These are phyloP conservation scores for Tricholomella constricta DNA, from an alignment of 768 basidiomycete genomes.

Conservation along the genomic window DNA sequence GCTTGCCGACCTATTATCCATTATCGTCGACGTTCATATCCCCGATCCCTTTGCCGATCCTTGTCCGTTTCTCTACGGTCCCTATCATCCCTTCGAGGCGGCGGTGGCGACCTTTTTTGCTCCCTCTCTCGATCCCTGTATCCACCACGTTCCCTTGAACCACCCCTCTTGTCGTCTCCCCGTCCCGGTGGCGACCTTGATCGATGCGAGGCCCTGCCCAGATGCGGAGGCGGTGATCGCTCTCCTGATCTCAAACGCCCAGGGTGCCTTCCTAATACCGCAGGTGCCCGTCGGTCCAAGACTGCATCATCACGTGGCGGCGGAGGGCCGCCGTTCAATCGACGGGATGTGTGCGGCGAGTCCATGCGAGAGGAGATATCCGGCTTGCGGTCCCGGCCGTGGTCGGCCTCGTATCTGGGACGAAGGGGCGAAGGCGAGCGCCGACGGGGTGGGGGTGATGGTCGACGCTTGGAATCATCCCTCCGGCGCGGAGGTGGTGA, in stretches of 20 bases:
- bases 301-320: slow-evolving; percentile 6
- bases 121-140: not conserved
- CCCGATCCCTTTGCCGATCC: slow-evolving; percentile 17
- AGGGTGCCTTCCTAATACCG: not conserved
- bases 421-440: slow-evolving; percentile 12
- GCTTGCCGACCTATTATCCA: not conserved
- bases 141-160: slow-evolving; percentile 15
- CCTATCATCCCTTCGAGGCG: slow-evolving; percentile 10
- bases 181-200: slow-evolving; percentile 23
- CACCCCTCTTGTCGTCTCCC: slow-evolving; percentile 12
- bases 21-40: slow-evolving; percentile 19
- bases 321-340: slow-evolving; percentile 4
- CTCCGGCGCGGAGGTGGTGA: slow-evolving; percentile 13
- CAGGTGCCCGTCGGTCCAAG: slow-evolving; percentile 10
- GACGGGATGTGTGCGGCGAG: slow-evolving; percentile 19
- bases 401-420: not conserved
- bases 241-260: slow-evolving; percentile 16
- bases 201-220: slow-evolving; percentile 17
- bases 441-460: slow-evolving; percentile 14
- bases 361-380: slow-evolving; percentile 17
- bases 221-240: slow-evolving; percentile 27
- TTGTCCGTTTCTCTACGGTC: slow-evolving; percentile 8
- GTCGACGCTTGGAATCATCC: slow-evolving; percentile 14
- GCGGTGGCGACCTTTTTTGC: slow-evolving; percentile 4
- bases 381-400: slow-evolving; percentile 6